Base-by-base conservation (phyloP, 2,329 filamentous ascomycete species). In the Talaromyces sp. region DNA sequence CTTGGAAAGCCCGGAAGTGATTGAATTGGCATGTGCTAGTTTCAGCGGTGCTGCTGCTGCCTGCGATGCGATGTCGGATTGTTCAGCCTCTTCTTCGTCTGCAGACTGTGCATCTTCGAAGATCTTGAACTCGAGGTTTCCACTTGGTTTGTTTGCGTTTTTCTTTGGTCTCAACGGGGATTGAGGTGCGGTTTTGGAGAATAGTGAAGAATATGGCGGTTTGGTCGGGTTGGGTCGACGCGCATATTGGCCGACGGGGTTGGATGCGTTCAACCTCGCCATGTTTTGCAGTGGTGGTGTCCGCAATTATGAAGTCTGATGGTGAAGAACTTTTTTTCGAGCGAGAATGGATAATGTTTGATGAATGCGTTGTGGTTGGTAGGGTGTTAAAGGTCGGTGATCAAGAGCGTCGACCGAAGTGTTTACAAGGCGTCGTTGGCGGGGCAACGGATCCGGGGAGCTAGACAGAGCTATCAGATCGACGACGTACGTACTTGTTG, bases 201-300 rank as follows among this genome's bases (percentile, higher is more conserved):
- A 58, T 26, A 52, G 24, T 11, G 57, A 57, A 11, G 57, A 57
- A 7, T 38, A 51, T 19, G 56, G 41, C 52, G 43, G 19, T 26
- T 43, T 58, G 27, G 59, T n/a, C 8, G 38, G 3, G 32, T 11
- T 50, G 4, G 61, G 50, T 41, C 48, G 60, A 51, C 57, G 46
- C 26, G 46, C 55, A 19, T 50, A 41, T 27, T 35, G 21, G 17
- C 54, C 59, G 9, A 54, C 17, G 29, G 61, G 61, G 35, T 61
- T 57, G 4, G 62, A 54, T 19, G 61, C n/a, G 41, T 64, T 64
- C 46, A 64, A 57, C 48, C 63, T 55, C 46, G 63, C 63, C 63
- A 64, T 64, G n/a, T 58, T 52, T 38, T 38, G 35, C 17, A n/a
- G 48, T 52, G 3, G 12, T n/a, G 27, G 48, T 52, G 24, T 52